Evolutionary conservation across 2,329 filamentous ascomycete genomes (phyloP).

Genomic region (Cladosporium sp.): DNA sequence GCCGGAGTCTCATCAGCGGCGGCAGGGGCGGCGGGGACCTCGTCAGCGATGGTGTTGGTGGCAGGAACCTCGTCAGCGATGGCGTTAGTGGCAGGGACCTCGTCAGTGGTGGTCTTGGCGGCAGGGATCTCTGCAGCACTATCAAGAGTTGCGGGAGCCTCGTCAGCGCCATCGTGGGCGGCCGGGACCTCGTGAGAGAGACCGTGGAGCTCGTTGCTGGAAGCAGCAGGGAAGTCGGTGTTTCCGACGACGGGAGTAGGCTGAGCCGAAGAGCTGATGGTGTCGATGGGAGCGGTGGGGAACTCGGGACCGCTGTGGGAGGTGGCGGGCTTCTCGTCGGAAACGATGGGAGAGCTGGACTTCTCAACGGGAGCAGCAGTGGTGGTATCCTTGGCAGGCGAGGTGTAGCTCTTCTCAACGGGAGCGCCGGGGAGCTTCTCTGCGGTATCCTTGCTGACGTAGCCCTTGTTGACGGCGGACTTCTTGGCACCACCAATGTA

Average conservation of each 20-base stretch:
- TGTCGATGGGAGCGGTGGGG: background rate
- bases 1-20: background rate
- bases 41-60: background rate
- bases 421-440: slow-evolving; percentile 26
- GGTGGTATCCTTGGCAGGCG: slow-evolving; percentile 10
- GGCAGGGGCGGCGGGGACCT: background rate
- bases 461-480: slow-evolving; percentile 37
- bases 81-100: too few species aligned
- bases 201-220: slow-evolving; percentile 11
- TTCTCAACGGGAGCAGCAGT: slow-evolving; percentile 5
- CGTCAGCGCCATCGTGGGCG: background rate
- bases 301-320: slow-evolving; percentile 16
- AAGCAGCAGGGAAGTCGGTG: slow-evolving; percentile 20
- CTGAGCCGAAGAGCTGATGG: background rate
- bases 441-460: slow-evolving; percentile 38
- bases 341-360: background rate
- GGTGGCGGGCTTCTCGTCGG: slow-evolving; percentile 15
- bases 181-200: background rate
- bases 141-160: background rate
- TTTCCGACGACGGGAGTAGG: background rate
- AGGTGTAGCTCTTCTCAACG: slow-evolving; percentile 21
- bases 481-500: slow-evolving; percentile 47
- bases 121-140: background rate
- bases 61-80: background rate
- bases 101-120: too few species aligned